Evolutionary conservation across 495 filamentous ascomycete species (phyloP).

Genomic region (Rostrohypoxylon terebratum): DNA sequence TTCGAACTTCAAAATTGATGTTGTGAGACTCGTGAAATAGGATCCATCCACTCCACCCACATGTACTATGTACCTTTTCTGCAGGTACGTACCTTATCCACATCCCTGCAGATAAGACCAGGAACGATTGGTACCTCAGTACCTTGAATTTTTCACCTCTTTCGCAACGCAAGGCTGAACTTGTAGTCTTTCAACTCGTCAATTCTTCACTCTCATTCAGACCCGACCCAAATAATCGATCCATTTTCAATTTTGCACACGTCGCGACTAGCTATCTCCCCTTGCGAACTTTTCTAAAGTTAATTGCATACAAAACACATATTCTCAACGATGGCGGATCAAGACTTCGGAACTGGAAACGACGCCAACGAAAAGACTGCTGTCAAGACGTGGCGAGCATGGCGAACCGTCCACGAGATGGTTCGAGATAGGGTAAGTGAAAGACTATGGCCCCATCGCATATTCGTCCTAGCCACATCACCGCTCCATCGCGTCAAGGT

Average conservation of each 20-base stretch:
- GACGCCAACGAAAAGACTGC: slow-evolving; percentile 72
- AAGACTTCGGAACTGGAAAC: slow-evolving; percentile 56
- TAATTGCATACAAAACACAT: slow-evolving; percentile 17
- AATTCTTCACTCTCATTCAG: slow-evolving; percentile 32
- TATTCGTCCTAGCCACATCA: background rate
- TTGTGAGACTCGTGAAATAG: background rate
- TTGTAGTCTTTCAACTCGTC: slow-evolving; percentile 31
- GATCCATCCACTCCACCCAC: background rate
- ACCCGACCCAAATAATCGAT: slow-evolving; percentile 9
- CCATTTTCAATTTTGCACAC: slow-evolving; percentile 11
- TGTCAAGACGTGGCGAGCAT: slow-evolving; percentile 85
- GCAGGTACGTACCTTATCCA: slow-evolving; percentile 36
- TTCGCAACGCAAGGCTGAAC: slow-evolving; percentile 45
- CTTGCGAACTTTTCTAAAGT: background rate
- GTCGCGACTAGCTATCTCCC: slow-evolving; percentile 5
- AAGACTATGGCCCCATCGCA: slow-evolving; percentile 7
- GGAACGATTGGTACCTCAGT: slow-evolving; percentile 19
- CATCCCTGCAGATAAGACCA: slow-evolving; percentile 35
- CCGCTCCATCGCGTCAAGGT: slow-evolving; percentile 8
- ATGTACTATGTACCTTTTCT: slow-evolving; percentile 3
- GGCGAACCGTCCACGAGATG: slow-evolving; percentile 90
- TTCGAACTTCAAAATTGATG: background rate
- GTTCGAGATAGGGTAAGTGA: slow-evolving; percentile 77
- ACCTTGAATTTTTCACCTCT: slow-evolving; percentile 46
- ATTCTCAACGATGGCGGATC: slow-evolving; percentile 63